Conservation (phyloP, 129 eudicot species). For the Flaveria brownii region DNA sequence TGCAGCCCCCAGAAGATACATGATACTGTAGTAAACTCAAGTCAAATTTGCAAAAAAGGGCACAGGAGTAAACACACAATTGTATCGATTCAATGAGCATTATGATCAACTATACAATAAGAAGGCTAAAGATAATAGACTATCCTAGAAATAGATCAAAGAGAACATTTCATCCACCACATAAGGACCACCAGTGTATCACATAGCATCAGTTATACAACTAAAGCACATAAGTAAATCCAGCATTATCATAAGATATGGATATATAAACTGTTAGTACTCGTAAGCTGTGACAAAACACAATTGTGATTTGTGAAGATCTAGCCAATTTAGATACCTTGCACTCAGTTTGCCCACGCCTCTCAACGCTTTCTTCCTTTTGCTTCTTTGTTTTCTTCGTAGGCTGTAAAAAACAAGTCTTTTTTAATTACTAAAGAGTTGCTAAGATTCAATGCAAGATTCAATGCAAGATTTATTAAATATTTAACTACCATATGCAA, state of each 20-base stretch:
- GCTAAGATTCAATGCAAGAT: background rate
- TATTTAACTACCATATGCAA: too few species aligned
- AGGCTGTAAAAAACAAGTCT: background rate
- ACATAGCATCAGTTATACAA: constrained; percentile 10
- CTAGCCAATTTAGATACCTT: constrained; percentile 46
- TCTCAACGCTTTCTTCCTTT: background rate
- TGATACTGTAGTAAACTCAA: constrained; percentile 60
- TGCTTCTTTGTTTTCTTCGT: background rate
- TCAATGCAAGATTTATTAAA: background rate
- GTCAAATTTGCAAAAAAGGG: background rate
- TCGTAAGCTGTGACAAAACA: background rate
- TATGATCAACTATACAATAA: background rate
- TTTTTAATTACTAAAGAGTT: background rate
- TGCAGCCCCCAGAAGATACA: constrained; percentile 75
- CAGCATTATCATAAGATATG: constrained; percentile 9
- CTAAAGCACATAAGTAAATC: constrained; percentile 19
- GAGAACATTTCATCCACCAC: background rate
- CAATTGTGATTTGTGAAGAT: background rate
- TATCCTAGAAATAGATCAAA: background rate
- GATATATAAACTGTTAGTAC: background rate
- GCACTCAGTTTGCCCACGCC: constrained; percentile 48
- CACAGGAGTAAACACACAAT: constrained; percentile 14
- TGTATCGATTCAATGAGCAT: background rate
- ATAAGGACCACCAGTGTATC: background rate
- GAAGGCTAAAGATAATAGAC: background rate